Conservation (phyloP, 2,329 filamentous ascomycete genomes). For the Fusarium poae region DNA sequence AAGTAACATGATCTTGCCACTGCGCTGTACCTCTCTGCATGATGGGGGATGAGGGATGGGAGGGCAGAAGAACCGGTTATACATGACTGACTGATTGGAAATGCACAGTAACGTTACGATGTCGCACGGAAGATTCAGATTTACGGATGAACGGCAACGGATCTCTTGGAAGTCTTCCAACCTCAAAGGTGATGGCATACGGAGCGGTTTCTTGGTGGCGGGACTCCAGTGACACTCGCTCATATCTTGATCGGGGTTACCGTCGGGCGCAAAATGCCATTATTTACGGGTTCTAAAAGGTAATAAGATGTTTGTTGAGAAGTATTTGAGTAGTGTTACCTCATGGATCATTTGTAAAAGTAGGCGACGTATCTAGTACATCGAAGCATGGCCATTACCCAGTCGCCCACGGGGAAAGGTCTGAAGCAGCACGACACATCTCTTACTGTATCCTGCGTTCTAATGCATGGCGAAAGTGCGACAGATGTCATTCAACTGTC, state of each 20-base stretch:
- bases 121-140: background rate
- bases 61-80: background rate
- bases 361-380: background rate
- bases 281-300: background rate
- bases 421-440: background rate
- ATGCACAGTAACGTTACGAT: background rate
- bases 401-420: background rate
- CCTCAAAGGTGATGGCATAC: background rate
- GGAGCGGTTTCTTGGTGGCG: background rate
- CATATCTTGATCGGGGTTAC: background rate
- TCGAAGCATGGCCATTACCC: background rate
- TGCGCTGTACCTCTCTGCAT: constrained; percentile 1
- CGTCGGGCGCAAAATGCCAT: background rate
- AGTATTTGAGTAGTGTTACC: background rate
- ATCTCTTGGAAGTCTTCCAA: background rate
- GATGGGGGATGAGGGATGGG: background rate
- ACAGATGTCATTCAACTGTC: background rate
- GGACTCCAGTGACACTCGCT: background rate
- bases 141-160: background rate
- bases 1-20: constrained; percentile 22
- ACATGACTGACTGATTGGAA: background rate
- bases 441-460: fast-evolving
- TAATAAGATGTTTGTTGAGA: background rate
- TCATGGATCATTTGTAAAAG: background rate
- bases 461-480: background rate